Evolutionary conservation across 179 eudicot genomes (phyloP).

Genomic region (Silene coronaria): DNA sequence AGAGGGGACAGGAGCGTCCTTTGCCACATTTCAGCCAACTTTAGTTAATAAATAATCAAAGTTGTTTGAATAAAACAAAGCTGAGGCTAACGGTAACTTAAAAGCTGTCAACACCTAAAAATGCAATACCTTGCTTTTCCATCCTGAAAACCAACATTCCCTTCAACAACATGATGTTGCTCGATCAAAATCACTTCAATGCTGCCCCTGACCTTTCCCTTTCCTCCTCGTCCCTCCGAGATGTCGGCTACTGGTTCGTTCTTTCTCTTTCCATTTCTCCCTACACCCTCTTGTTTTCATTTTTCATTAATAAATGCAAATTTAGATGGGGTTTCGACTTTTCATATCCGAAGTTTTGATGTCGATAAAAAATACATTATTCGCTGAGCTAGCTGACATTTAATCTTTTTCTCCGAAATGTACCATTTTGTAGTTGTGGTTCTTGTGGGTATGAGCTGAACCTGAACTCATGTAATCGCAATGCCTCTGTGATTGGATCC

Average conservation of each 20-base stretch:
- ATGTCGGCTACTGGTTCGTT: conserved; percentile 31
- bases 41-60: neutral
- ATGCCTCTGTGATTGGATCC: conserved; percentile 29
- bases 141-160: conserved; percentile 10
- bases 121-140: conserved; percentile 16
- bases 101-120: conserved; percentile 18
- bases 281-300: neutral
- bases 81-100: conserved; percentile 25
- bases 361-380: neutral
- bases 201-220: conserved; percentile 21
- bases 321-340: too few relatives aligned
- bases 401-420: neutral
- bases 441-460: conserved; percentile 39
- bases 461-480: conserved; percentile 34
- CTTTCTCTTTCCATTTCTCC: neutral
- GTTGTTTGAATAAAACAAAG: neutral
- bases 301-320: too few relatives aligned
- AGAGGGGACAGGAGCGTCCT: conserved; percentile 10
- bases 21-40: conserved; percentile 13
- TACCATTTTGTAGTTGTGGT: conserved; percentile 31
- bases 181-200: conserved; percentile 19
- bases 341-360: too few relatives aligned
- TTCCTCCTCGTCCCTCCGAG: conserved; percentile 27
- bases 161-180: conserved; percentile 22
- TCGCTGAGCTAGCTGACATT: neutral